Percentiles rank a stretch among this genome's conserved stretches.
These are phyloP conservation scores for Chrysopogon serrulatus DNA, from an alignment of 176 grass and related monocot genomes.

Conservation along the genomic window DNA sequence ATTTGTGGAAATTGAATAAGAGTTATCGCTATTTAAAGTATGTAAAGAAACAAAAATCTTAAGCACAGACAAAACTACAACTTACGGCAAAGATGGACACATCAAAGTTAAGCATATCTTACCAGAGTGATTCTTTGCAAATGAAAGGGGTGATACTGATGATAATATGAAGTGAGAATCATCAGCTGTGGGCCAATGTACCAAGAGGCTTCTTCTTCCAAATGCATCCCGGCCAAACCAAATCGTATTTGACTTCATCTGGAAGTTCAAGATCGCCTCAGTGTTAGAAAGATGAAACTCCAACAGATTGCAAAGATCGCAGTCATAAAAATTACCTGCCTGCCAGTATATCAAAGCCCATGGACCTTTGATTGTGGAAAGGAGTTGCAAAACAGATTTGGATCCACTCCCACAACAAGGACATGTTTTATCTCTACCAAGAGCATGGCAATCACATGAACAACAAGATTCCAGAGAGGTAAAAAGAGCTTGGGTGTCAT, in stretches of 20 bases:
- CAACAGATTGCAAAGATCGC: background rate
- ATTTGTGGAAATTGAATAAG: background rate
- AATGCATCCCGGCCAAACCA: slow-evolving; percentile 93
- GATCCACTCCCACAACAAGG: slow-evolving; percentile 9
- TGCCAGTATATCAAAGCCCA: slow-evolving; percentile 97
- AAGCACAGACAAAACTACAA: background rate
- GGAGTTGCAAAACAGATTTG: slow-evolving; percentile 48
- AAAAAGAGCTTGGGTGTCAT: slow-evolving; percentile 64
- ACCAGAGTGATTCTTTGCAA: slow-evolving; percentile 30
- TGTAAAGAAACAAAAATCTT: slow-evolving; percentile 1
- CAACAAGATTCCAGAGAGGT: slow-evolving; percentile 65
- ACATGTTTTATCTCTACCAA: slow-evolving; percentile 33
- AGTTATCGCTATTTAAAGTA: background rate
- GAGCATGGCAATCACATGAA: slow-evolving; percentile 24
- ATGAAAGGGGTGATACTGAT: slow-evolving; percentile 62
- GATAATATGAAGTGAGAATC: slow-evolving; percentile 70
- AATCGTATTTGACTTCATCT: slow-evolving; percentile 55
- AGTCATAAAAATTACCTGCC: slow-evolving; percentile 50
- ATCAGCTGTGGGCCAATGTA: slow-evolving; percentile 73
- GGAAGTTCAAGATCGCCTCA: slow-evolving; percentile 12
- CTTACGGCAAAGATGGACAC: background rate
- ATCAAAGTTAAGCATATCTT: slow-evolving; percentile 16
- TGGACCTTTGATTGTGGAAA: slow-evolving; percentile 79
- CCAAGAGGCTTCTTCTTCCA: slow-evolving; percentile 85
- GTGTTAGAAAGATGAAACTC: slow-evolving; percentile 18